These are phyloP conservation scores for Pichia terricola DNA, from an alignment of 1,139 yeast genomes.

Conservation along the genomic window DNA sequence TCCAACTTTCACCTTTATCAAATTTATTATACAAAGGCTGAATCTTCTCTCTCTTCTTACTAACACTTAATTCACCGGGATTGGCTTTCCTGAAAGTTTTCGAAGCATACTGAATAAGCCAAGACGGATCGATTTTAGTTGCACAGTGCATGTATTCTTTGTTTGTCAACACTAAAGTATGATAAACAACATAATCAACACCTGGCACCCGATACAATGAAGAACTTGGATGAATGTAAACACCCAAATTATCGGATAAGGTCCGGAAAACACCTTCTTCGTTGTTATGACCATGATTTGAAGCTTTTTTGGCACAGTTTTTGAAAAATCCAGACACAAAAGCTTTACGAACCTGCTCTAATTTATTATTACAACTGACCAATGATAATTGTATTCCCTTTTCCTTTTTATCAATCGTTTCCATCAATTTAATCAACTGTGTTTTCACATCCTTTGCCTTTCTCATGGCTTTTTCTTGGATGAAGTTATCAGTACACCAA, in stretches of 20 bases:
- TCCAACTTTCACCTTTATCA: slow-evolving; percentile 30
- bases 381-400: slow-evolving; percentile 15
- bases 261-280: slow-evolving; percentile 70
- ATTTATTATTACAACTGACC: slow-evolving; percentile 50
- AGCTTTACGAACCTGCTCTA: slow-evolving; percentile 59
- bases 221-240: slow-evolving; percentile 83
- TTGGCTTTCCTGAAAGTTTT: slow-evolving; percentile 65
- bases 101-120: slow-evolving; percentile 85
- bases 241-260: slow-evolving; percentile 66
- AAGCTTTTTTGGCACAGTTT: slow-evolving; percentile 71
- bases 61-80: slow-evolving; percentile 27
- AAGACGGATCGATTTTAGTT: slow-evolving; percentile 69
- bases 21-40: slow-evolving; percentile 42
- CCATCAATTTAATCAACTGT: slow-evolving; percentile 60
- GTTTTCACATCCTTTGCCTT: slow-evolving; percentile 72
- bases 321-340: slow-evolving; percentile 84
- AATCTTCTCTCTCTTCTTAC: slow-evolving; percentile 33
- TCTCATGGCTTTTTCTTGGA: slow-evolving; percentile 72
- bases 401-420: slow-evolving; percentile 38
- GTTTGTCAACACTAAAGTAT: slow-evolving; percentile 70
- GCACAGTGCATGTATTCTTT: slow-evolving; percentile 90
- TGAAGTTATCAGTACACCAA: slow-evolving; percentile 78
- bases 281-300: slow-evolving; percentile 24
- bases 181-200: slow-evolving; percentile 56
- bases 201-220: slow-evolving; percentile 54